Evolutionary conservation across 805 yeast genomes (phyloP).

Genomic region (Wickerhamiella alocasiicola): DNA sequence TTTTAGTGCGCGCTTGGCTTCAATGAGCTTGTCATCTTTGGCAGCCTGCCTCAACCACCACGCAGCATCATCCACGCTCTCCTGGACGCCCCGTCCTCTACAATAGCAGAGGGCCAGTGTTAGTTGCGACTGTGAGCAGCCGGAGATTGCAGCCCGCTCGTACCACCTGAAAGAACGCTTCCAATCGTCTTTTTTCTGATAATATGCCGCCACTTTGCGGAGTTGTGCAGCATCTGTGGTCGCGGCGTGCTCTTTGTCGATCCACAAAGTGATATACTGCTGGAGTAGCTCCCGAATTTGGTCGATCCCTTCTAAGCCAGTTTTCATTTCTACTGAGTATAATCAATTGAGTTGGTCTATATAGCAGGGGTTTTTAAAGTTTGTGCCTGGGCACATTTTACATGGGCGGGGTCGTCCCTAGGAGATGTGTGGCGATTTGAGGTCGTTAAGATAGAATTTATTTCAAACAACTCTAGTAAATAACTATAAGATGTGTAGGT

Average conservation of each 20-base stretch:
- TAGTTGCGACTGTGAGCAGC: slow-evolving; percentile 1
- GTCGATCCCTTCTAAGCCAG: neutral
- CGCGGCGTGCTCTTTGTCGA: neutral
- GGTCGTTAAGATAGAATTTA: too few relatives aligned
- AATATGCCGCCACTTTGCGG: neutral
- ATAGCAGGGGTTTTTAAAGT: too few relatives aligned
- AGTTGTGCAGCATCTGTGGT: neutral
- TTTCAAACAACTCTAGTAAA: too few relatives aligned
- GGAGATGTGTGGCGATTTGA: too few relatives aligned
- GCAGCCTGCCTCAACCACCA: slow-evolving; percentile 5
- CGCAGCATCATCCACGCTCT: neutral
- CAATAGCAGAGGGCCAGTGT: slow-evolving; percentile 1
- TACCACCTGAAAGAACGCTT: neutral
- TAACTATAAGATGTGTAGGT: too few relatives aligned
- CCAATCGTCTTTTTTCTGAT: neutral
- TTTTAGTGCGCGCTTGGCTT: slow-evolving; percentile 4
- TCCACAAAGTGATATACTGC: neutral
- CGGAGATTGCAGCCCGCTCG: neutral
- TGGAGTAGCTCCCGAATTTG: neutral
- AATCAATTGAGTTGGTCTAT: too few relatives aligned
- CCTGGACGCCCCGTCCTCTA: neutral
- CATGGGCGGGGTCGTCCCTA: too few relatives aligned
- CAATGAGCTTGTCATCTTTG: neutral
- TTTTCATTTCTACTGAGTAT: too few relatives aligned
- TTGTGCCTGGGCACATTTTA: too few relatives aligned